Conservation (phyloP, 345 rosid species). For the Trapa bicornis region DNA sequence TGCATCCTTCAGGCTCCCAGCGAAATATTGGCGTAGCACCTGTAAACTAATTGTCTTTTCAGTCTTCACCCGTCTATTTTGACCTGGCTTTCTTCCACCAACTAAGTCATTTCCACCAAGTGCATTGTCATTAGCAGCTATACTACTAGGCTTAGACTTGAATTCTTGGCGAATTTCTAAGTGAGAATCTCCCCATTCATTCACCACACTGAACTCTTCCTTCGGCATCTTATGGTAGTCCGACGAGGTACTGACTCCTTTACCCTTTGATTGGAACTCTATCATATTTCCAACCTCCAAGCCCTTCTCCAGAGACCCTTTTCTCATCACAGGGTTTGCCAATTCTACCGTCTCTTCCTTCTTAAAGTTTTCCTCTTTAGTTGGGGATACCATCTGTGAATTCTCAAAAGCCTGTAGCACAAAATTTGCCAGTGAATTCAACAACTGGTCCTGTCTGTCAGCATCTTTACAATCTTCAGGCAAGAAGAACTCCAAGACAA, state of each 20-base stretch:
- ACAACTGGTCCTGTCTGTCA: slow-evolving; percentile 34
- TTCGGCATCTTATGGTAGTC: slow-evolving; percentile 40
- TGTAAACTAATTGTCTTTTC: slow-evolving; percentile 85
- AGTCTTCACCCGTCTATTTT: slow-evolving; percentile 53
- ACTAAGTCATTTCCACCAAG: slow-evolving; percentile 19
- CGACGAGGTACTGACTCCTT: slow-evolving; percentile 50
- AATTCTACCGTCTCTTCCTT: slow-evolving; percentile 16
- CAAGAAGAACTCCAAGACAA: slow-evolving; percentile 77
- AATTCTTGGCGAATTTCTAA: slow-evolving; percentile 22
- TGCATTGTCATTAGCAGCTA: slow-evolving; percentile 20
- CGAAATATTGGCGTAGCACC: slow-evolving; percentile 72
- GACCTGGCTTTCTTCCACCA: slow-evolving; percentile 37
- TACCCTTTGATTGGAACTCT: slow-evolving; percentile 51
- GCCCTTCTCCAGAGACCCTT: slow-evolving; percentile 29
- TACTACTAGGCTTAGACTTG: slow-evolving; percentile 20
- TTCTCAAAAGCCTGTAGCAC: slow-evolving; percentile 42
- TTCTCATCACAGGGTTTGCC: slow-evolving; percentile 26
- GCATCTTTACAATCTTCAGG: slow-evolving; percentile 46
- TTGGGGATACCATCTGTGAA: slow-evolving; percentile 28
- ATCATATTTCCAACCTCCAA: slow-evolving; percentile 48
- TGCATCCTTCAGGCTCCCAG: slow-evolving; percentile 97
- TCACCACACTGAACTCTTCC: slow-evolving; percentile 46
- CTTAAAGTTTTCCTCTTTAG: slow-evolving; percentile 14
- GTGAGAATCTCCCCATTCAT: slow-evolving; percentile 28
- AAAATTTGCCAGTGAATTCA: slow-evolving; percentile 31